Evolutionary conservation across 352 stramenopile genomes (phyloP), one percentile per base, ranked within the genome.

Genomic region (Phytophthora europaea): DNA sequence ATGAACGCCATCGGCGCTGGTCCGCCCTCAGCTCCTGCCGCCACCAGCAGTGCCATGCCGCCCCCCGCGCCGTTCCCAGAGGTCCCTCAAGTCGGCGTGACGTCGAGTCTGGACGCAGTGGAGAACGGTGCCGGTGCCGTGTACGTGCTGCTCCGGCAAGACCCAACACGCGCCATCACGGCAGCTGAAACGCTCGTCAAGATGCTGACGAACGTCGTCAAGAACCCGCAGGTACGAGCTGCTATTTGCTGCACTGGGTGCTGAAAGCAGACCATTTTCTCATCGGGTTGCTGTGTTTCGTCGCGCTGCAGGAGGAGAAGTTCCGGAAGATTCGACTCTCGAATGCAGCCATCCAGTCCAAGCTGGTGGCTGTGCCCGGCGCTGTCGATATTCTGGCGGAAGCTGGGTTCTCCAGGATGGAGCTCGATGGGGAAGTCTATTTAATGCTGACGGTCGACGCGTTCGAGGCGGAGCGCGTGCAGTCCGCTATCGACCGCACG

Each of bases 171-270:
- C 13, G 87, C 87, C 33, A 91, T 94, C 45, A 73, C 76, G 2
- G 87, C 84, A 0, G 75, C 83, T 1, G 80, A 94, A 66, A 91
- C 82, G 40, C 77, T 94, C 60, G 80, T 91, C 59, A 94, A 91
- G 65, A 88, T 94, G 74, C 73, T 94, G 36, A 75, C 60, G 50
- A 94, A 94, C 47, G 82, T 94, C 40, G 38, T 89, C 8, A 81
- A 86, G 56, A 90, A 85, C 56, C 87, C 87, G 15, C 58, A 84
- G 84, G 86, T 90, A 48, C 36, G 72, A 61, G 34, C 48, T 7
- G 16, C 22, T 43, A 43, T 43, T 43, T 31, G 26, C 26, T 31
- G 26, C 26, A 6, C 26, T 31, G 26, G 26, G 26, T 31, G 26
- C 26, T 7, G 3, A 5, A 31, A 31, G 26, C 26, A 7, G 26